These are phyloP conservation scores for Phytopythium oedochilum DNA, from an alignment of 352 stramenopile species.

Conservation along the genomic window DNA sequence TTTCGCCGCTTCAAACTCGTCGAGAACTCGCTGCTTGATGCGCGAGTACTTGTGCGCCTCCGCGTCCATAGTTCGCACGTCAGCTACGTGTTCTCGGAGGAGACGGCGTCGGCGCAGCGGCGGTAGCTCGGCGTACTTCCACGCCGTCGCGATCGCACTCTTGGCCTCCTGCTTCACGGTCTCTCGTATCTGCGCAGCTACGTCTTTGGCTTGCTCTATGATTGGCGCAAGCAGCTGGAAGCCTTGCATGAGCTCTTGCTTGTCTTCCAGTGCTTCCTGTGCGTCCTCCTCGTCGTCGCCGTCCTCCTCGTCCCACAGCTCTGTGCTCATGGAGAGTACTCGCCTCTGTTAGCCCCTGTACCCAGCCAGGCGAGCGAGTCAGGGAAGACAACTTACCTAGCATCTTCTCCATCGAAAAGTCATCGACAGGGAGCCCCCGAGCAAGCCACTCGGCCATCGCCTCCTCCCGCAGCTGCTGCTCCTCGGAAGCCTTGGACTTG, in stretches of 20 bases:
- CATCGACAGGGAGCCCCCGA: constrained; percentile 43
- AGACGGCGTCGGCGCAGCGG: constrained; percentile 45
- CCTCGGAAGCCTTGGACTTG: constrained; percentile 20
- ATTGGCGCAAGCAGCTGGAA: constrained; percentile 41
- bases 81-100: constrained; percentile 50
- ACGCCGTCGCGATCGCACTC: constrained; percentile 31
- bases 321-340: constrained; percentile 14
- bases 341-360: not conserved
- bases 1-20: constrained; percentile 34
- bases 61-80: constrained; percentile 58
- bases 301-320: constrained; percentile 66
- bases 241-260: constrained; percentile 58
- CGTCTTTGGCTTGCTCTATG: constrained; percentile 40
- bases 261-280: constrained; percentile 33
- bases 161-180: constrained; percentile 35
- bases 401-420: constrained; percentile 82
- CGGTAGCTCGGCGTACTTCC: constrained; percentile 55
- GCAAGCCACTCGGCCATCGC: constrained; percentile 71
- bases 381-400: constrained; percentile 47
- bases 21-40: constrained; percentile 32
- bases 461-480: constrained; percentile 62
- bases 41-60: constrained; percentile 50
- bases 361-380: no score
- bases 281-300: constrained; percentile 37
- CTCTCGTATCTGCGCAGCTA: constrained; percentile 28